Percentiles rank a stretch among this genome's conserved stretches.
Conservation (phyloP, 192 early-diverging fungal genomes). For the Gamsiella multidivaricata region DNA sequence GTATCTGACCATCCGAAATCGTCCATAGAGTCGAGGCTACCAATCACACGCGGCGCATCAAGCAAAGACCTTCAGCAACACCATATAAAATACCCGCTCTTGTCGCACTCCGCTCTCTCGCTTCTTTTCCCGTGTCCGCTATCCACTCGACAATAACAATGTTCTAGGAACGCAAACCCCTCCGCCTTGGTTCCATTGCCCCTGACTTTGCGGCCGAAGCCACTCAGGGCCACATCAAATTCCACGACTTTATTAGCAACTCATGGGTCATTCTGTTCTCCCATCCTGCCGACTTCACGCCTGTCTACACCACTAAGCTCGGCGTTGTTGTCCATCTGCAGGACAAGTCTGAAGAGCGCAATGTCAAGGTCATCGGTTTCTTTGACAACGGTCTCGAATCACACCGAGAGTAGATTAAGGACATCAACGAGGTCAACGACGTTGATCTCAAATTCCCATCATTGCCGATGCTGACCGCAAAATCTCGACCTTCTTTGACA, state of each 20-base stretch:
- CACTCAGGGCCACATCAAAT: constrained; percentile 90
- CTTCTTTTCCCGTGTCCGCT: no score
- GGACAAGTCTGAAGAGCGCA: constrained; percentile 80
- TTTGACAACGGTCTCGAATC: constrained; percentile 87
- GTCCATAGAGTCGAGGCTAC: not conserved
- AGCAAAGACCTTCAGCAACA: no score
- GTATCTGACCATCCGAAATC: no score
- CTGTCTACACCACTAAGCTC: constrained; percentile 97
- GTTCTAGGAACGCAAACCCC: constrained; percentile 21
- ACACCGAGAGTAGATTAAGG: constrained; percentile 90
- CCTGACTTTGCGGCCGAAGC: constrained; percentile 85
- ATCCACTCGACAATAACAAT: not conserved
- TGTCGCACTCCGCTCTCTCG: no score
- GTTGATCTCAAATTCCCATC: constrained; percentile 83
- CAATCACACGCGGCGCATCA: not conserved
- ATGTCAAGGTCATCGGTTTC: constrained; percentile 93
- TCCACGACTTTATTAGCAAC: constrained; percentile 88
- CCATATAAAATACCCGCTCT: not conserved
- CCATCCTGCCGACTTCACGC: constrained; percentile 97
- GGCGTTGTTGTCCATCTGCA: constrained; percentile 88
- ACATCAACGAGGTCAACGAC: constrained; percentile 92
- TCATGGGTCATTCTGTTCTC: constrained; percentile 97
- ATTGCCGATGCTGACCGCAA: constrained; percentile 91
- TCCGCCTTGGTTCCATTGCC: constrained; percentile 57
- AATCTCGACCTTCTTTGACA: constrained; percentile 93